phyloP scores from a whole-genome alignment of 108 stramenopile species.

The Halocafeteria seosinensis region DNA sequence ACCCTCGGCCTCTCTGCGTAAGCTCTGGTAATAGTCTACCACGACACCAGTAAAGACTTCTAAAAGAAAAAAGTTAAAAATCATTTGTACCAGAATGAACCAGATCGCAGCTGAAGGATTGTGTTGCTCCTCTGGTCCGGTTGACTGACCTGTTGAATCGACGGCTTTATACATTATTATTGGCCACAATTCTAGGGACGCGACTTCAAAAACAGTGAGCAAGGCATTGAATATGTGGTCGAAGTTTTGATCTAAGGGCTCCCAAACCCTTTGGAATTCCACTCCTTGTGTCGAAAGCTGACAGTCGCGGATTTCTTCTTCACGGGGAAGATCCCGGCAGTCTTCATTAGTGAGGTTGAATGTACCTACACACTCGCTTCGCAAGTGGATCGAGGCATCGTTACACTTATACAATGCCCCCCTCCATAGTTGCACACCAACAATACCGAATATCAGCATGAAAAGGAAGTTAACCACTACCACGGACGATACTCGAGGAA shows the following conservation, averaged over 20 bases:
- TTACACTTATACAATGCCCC: neutral
- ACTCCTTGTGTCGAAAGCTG: slow-evolving; percentile 43
- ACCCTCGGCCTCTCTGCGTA: slow-evolving; percentile 11
- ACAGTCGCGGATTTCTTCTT: too few species aligned
- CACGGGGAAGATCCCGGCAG: too few species aligned
- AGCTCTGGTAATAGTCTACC: slow-evolving; percentile 39
- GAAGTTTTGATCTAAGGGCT: slow-evolving; percentile 14
- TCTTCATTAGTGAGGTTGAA: neutral
- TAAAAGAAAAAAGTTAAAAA: slow-evolving; percentile 50
- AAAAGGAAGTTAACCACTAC: slow-evolving; percentile 1
- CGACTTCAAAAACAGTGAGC: slow-evolving; percentile 26
- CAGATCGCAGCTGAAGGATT: slow-evolving; percentile 3
- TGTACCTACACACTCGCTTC: neutral
- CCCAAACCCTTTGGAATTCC: neutral
- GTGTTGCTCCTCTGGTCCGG: neutral
- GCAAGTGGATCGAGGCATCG: too few species aligned
- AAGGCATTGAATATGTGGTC: slow-evolving; percentile 32
- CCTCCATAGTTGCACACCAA: slow-evolving; percentile 13
- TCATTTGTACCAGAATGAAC: slow-evolving; percentile 43
- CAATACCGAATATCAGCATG: slow-evolving; percentile 8
- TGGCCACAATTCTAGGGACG: slow-evolving; percentile 17
- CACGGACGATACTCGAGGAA: neutral
- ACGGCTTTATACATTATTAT: neutral
- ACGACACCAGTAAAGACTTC: slow-evolving; percentile 55
- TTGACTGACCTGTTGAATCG: neutral